A percentile compares a stretch with the other conserved stretches of the same genome.
Conservation (phyloP, 164 flowering plant species). For the Liquidambar formosana region DNA sequence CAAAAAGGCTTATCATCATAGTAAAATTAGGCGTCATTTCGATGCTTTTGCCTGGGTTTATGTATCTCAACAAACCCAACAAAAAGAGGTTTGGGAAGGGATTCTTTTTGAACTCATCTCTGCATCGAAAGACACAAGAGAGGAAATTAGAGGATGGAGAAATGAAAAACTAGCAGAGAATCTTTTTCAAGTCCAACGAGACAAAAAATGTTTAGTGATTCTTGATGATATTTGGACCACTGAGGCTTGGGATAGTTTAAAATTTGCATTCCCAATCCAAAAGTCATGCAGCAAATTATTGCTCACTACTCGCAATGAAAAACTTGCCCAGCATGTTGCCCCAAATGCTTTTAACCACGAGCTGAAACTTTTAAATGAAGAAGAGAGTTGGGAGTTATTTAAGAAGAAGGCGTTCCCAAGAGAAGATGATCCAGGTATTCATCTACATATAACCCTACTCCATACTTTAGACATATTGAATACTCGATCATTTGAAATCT, state of each 20-base stretch:
- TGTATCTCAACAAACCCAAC: slow-evolving; percentile 14
- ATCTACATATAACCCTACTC: too few relatives aligned
- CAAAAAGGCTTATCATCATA: slow-evolving; percentile 4
- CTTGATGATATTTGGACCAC: slow-evolving; percentile 43
- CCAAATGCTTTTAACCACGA: not conserved
- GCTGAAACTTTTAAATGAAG: not conserved
- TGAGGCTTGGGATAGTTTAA: slow-evolving; percentile 25
- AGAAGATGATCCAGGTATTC: not conserved
- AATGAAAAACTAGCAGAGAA: slow-evolving; percentile 15
- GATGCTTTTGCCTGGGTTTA: slow-evolving; percentile 21
- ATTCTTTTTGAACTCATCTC: slow-evolving; percentile 2
- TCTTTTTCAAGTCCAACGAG: slow-evolving; percentile 2
- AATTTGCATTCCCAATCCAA: slow-evolving; percentile 21
- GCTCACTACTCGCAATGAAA: slow-evolving; percentile 31
- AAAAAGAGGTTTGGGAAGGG: slow-evolving; percentile 6
- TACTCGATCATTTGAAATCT: too few relatives aligned
- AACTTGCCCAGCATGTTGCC: slow-evolving; percentile 23
- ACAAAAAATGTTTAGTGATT: slow-evolving; percentile 29
- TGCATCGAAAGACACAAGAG: slow-evolving; percentile 3
- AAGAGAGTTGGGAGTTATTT: slow-evolving; percentile 18
- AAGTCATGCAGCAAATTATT: slow-evolving; percentile 16
- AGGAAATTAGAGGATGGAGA: not conserved
- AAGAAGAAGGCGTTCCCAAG: slow-evolving; percentile 4
- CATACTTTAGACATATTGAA: too few relatives aligned
- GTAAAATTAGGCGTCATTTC: slow-evolving; percentile 2